A percentile compares a stretch with the other conserved stretches of the same genome.
These are phyloP conservation scores for Arctium minus DNA, from an alignment of 129 eudicot species.

Conservation along the genomic window DNA sequence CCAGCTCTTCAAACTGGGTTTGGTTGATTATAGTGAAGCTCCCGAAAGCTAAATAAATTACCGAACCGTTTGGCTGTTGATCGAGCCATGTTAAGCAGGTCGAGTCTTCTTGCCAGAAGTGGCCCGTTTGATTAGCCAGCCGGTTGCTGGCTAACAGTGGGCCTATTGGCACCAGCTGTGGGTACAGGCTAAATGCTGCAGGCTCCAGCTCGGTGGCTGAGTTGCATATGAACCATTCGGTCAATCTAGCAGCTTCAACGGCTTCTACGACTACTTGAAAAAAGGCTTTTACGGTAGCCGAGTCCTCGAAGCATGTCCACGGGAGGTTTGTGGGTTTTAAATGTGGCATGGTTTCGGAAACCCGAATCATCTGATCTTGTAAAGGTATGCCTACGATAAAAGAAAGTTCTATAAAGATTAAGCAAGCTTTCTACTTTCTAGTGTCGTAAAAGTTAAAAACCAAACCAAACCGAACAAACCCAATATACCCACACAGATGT, in stretches of 20 bases:
- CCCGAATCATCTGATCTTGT: constrained; percentile 30
- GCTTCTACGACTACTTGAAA: neutral
- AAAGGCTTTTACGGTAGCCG: neutral
- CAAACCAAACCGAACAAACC: neutral
- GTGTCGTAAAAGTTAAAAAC: neutral
- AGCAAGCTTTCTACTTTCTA: neutral
- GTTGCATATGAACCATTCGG: constrained; percentile 45
- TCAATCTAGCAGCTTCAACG: constrained; percentile 6
- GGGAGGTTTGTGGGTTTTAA: constrained; percentile 27
- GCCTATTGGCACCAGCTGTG: constrained; percentile 40
- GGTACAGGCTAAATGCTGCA: constrained; percentile 26
- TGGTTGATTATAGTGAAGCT: constrained; percentile 47
- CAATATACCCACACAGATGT: neutral
- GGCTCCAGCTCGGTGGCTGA: constrained; percentile 43
- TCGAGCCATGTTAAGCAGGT: constrained; percentile 64
- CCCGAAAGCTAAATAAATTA: constrained; percentile 60
- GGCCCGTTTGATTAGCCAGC: constrained; percentile 33
- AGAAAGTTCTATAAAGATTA: neutral
- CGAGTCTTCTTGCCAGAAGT: constrained; percentile 56
- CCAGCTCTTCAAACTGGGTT: constrained; percentile 50
- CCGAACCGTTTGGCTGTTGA: constrained; percentile 34
- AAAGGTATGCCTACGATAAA: constrained; percentile 33
- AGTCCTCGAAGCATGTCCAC: constrained; percentile 37
- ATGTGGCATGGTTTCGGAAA: constrained; percentile 46
- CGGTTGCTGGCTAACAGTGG: constrained; percentile 52